Evolutionary conservation across 352 stramenopile genomes (phyloP).

Genomic region (Phytophthora sojae): DNA sequence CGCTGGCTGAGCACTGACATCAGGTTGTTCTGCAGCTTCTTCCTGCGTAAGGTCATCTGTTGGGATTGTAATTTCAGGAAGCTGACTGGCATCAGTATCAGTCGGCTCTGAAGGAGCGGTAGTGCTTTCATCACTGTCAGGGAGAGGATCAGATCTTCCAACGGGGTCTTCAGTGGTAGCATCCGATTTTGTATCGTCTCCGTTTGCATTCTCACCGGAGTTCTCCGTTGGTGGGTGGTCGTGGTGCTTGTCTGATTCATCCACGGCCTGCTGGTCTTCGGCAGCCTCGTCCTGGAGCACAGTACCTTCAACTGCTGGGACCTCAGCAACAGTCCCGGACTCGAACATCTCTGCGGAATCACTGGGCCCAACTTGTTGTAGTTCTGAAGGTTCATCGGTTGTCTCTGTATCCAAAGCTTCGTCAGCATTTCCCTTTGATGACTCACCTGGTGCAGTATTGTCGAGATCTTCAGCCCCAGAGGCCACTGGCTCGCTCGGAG

Average conservation of each 20-base stretch:
- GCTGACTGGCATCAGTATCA: constrained; percentile 4
- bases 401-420: constrained; percentile 6
- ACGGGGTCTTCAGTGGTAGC: background rate
- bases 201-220: background rate
- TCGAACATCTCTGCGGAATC: background rate
- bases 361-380: constrained; percentile 9
- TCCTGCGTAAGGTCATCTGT: constrained; percentile 7
- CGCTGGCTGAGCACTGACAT: constrained; percentile 2
- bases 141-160: constrained; percentile 2
- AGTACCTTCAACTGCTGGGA: background rate
- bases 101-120: background rate
- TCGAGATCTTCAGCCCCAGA: constrained; percentile 19
- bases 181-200: background rate
- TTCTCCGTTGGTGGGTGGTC: constrained; percentile 5
- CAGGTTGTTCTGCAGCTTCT: background rate
- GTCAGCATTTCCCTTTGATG: background rate
- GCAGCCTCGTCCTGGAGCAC: background rate
- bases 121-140: background rate
- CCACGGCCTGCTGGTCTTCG: constrained; percentile 1
- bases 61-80: constrained; percentile 7
- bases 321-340: background rate
- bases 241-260: background rate
- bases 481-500: background rate
- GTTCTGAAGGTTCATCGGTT: background rate
- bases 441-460: background rate